A percentile compares a stretch with the other conserved stretches of the same genome.
phyloP scores from a whole-genome alignment of 2,329 filamentous ascomycete species.

The Colletotrichum paranaense region DNA sequence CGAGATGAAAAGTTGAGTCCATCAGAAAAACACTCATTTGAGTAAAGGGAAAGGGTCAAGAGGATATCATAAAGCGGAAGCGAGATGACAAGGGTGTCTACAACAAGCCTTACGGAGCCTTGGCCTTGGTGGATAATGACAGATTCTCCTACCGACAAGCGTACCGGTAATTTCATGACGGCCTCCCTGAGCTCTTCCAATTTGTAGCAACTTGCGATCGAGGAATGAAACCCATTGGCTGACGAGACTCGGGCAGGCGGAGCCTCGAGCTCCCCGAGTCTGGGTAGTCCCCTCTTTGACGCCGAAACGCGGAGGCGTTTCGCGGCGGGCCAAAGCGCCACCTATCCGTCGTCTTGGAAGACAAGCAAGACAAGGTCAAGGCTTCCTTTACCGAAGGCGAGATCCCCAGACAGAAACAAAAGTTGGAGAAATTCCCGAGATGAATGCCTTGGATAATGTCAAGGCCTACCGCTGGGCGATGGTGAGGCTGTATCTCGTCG shows the following conservation, averaged over 20 bases:
- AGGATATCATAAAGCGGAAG: not conserved
- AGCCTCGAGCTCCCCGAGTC: conserved; percentile 4
- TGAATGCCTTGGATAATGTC: conserved; percentile 12
- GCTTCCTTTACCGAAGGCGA: conserved; percentile 2
- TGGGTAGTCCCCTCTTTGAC: conserved; percentile 14
- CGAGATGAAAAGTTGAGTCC: not conserved
- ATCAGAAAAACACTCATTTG: not conserved
- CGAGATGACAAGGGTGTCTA: not conserved
- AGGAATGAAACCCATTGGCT: not conserved
- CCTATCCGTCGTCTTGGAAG: conserved; percentile 3
- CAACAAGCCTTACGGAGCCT: no score
- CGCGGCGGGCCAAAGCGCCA: conserved; percentile 32
- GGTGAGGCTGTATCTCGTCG: not conserved
- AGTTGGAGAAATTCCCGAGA: not conserved
- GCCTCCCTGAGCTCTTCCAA: not conserved
- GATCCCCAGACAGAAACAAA: conserved; percentile 13
- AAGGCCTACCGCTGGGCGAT: not conserved
- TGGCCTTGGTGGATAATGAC: not conserved
- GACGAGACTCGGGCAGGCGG: not conserved
- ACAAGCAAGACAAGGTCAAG: not conserved
- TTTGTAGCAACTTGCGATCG: conserved; percentile 6
- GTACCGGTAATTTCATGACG: not conserved
- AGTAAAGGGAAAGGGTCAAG: not conserved
- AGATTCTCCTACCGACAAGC: not conserved
- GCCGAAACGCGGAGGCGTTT: conserved; percentile 30